Evolutionary conservation across 257 asterid species (phyloP).

Genomic region (Penstemon barbatus): DNA sequence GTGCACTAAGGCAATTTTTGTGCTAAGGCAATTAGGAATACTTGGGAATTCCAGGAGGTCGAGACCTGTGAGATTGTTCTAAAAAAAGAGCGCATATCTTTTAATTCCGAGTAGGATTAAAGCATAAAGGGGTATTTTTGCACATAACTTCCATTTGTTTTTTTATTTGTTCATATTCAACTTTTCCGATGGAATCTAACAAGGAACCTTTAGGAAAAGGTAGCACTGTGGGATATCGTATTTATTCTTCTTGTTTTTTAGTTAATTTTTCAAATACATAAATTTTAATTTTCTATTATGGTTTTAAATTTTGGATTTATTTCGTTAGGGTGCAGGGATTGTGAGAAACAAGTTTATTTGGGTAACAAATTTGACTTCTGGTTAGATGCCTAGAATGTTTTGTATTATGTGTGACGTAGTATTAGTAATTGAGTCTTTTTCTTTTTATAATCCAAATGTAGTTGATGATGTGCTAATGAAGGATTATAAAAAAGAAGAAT

Average conservation of each 20-base stretch:
- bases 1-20: not conserved
- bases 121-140: not conserved
- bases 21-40: conserved; percentile 75
- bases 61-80: conserved; percentile 76
- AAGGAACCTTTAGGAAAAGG: too few relatives aligned
- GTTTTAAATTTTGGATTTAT: too few relatives aligned
- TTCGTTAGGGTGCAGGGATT: conserved; percentile 50
- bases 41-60: conserved; percentile 68
- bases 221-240: too few relatives aligned
- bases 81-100: conserved; percentile 68
- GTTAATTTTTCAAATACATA: too few relatives aligned
- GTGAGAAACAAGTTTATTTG: conserved; percentile 73
- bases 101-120: conserved; percentile 67
- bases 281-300: too few relatives aligned
- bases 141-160: too few relatives aligned
- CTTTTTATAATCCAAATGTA: not conserved
- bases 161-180: not conserved
- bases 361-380: conserved; percentile 35
- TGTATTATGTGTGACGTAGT: not conserved
- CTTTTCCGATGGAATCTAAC: too few relatives aligned
- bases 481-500: conserved; percentile 51
- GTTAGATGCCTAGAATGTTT: conserved; percentile 7
- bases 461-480: conserved; percentile 30
- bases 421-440: not conserved
- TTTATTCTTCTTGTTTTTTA: too few relatives aligned